phyloP scores from a whole-genome alignment of 2,329 filamentous ascomycete species.

The Neoscytalidium dimidiatum region DNA sequence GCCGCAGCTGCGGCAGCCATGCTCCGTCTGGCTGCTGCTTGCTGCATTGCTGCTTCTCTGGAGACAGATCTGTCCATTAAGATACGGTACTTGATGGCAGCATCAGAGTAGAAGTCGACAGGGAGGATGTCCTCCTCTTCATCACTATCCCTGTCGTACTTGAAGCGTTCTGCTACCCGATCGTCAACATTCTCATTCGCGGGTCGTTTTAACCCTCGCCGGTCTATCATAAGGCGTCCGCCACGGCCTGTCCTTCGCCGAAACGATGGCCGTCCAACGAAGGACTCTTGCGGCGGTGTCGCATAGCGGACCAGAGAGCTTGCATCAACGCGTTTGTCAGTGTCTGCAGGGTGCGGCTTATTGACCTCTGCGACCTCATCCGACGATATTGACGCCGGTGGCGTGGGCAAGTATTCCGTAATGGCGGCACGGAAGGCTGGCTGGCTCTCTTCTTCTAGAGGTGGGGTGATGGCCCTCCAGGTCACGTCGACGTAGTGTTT shows the following conservation, averaged over 20 bases:
- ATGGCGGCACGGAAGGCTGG: slow-evolving; percentile 42
- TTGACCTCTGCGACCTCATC: slow-evolving; percentile 42
- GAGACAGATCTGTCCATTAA: slow-evolving; percentile 38
- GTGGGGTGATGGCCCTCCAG: slow-evolving; percentile 78
- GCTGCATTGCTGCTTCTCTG: slow-evolving; percentile 42
- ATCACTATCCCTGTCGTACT: slow-evolving; percentile 83
- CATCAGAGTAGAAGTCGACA: slow-evolving; percentile 67
- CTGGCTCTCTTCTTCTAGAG: slow-evolving; percentile 55
- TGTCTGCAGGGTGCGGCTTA: slow-evolving; percentile 24
- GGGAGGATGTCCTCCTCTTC: slow-evolving; percentile 75
- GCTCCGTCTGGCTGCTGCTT: slow-evolving; percentile 21
- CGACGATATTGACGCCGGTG: slow-evolving; percentile 49
- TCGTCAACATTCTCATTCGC: slow-evolving; percentile 43
- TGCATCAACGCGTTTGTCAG: slow-evolving; percentile 3
- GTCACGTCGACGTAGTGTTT: slow-evolving; percentile 86
- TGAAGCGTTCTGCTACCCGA: slow-evolving; percentile 58
- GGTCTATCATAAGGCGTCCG: slow-evolving; percentile 85
- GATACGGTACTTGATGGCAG: slow-evolving; percentile 60
- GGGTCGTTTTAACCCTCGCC: slow-evolving; percentile 66
- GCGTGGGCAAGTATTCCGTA: slow-evolving; percentile 46
- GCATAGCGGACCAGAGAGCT: slow-evolving; percentile 35
- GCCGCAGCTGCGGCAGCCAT: slow-evolving; percentile 22
- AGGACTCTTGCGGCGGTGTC: slow-evolving; percentile 41
- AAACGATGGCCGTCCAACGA: slow-evolving; percentile 62
- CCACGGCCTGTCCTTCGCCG: slow-evolving; percentile 82